Evolutionary conservation across 2,329 filamentous ascomycete genomes (phyloP).

Genomic region (Samsoniella hepiali): DNA sequence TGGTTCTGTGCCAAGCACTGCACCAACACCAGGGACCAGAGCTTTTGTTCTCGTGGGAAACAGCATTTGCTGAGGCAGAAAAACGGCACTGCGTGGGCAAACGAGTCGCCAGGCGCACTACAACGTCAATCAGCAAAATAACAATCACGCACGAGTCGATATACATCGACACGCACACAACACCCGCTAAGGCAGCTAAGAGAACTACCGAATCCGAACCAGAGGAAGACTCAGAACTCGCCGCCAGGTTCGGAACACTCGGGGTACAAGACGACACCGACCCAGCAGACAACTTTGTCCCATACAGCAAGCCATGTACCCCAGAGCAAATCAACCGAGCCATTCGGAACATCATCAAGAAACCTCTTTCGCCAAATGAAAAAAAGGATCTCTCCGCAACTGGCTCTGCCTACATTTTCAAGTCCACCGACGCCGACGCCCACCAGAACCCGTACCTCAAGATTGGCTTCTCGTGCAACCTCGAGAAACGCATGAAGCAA

Average conservation of each 20-base stretch:
- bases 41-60: conserved; percentile 21
- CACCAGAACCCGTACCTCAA: conserved; percentile 26
- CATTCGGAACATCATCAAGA: conserved; percentile 21
- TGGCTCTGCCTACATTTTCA: conserved; percentile 29
- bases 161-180: background rate
- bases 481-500: conserved; percentile 24
- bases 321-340: conserved; percentile 21
- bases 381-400: background rate
- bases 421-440: conserved; percentile 23
- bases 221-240: background rate
- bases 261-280: background rate
- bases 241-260: background rate
- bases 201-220: background rate
- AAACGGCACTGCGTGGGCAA: background rate
- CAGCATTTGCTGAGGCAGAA: conserved; percentile 9
- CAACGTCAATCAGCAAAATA: background rate
- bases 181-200: background rate
- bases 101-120: background rate
- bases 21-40: conserved; percentile 3
- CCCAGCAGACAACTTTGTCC: conserved; percentile 23
- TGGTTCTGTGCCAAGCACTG: conserved; percentile 22
- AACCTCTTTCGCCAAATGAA: background rate
- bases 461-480: conserved; percentile 29
- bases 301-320: conserved; percentile 18
- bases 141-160: background rate